phyloP scores from a whole-genome alignment of 2,329 filamentous ascomycete species.

The Pezicula carpinea region DNA sequence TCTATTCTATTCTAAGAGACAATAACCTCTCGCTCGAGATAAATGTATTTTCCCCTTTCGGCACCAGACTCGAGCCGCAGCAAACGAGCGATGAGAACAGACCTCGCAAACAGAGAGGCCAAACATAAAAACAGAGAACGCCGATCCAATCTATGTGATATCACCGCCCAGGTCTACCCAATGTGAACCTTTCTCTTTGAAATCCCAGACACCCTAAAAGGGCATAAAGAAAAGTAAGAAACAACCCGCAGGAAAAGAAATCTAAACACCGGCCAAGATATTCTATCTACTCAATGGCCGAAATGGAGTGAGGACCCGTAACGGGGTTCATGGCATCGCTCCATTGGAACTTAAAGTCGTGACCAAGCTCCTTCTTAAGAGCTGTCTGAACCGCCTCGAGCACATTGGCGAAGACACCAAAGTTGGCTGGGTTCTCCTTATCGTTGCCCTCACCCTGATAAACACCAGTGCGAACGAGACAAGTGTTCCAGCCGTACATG shows the following conservation, averaged over 20 bases:
- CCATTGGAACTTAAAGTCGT: slow-evolving; percentile 71
- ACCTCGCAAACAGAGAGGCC: too few species aligned
- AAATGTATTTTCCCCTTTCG: too few species aligned
- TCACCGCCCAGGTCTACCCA: too few species aligned
- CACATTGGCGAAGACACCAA: slow-evolving; percentile 71
- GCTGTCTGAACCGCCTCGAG: slow-evolving; percentile 66
- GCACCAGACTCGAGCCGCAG: too few species aligned
- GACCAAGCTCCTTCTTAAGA: slow-evolving; percentile 64
- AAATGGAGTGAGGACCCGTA: slow-evolving; percentile 45
- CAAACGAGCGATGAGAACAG: too few species aligned
- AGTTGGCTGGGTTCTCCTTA: slow-evolving; percentile 70
- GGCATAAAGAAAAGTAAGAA: too few species aligned
- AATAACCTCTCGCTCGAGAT: too few species aligned
- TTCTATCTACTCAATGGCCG: slow-evolving; percentile 46
- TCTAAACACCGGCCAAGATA: not conserved
- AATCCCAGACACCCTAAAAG: too few species aligned
- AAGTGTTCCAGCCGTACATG: slow-evolving; percentile 80
- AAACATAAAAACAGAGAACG: too few species aligned
- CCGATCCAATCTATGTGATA: too few species aligned
- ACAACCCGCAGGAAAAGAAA: not conserved
- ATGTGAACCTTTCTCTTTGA: too few species aligned
- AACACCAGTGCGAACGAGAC: slow-evolving; percentile 71
- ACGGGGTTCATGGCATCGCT: slow-evolving; percentile 68
- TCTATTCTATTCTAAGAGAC: too few species aligned
- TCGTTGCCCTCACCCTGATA: slow-evolving; percentile 76